Base-by-base conservation (phyloP, 305 asterid genomes). In the Fraxinus nigra region DNA sequence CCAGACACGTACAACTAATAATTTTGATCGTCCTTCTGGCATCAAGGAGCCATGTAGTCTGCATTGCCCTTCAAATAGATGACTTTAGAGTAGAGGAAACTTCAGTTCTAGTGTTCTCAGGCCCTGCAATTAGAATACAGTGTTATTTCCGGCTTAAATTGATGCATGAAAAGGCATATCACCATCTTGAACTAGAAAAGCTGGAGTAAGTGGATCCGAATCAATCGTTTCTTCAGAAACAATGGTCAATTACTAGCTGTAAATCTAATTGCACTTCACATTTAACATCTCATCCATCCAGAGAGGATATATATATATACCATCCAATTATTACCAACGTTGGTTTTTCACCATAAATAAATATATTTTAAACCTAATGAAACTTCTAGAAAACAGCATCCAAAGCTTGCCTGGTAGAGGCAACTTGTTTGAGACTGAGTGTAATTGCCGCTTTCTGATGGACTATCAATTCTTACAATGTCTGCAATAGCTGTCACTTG, bases 41-140 rank as follows among this genome's bases (percentile, higher is more conserved):
- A 56, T 56, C 67, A 56, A 6, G 13, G 26, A 56, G 28, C 67
- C 67, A 20, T 26, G 80, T 82, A 22, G 22, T 51, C 63, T 32
- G 33, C 65, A 61, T 30, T 46, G 37, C 43, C 63, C 18, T 37
- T 87, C 86, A 88, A 79, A 86, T 85, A 33, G 87, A 80, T 35
- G 90, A 83, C 48, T 67, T 84, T 14, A 84, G 75, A 76, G 84
- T 54, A 3, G 82, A 77, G 43, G 76, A 78, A 78, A 79, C 87
- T 63, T 78, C 86, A 32, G 40, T 38, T 78, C 72, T 82, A 63
- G 67, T 72, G 65, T 81, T 76, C 28, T 85, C 85, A 73, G 75
- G 54, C 75, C 76, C 95, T 89, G 92, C 87, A 88, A 81, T 61
- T 51, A 77, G 78, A 83, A 76, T 56, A 24, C 4, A 73, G 22